These are phyloP conservation scores for Leccinum subspadiceum DNA, from an alignment of 1,284 basidiomycete species.

Conservation along the genomic window DNA sequence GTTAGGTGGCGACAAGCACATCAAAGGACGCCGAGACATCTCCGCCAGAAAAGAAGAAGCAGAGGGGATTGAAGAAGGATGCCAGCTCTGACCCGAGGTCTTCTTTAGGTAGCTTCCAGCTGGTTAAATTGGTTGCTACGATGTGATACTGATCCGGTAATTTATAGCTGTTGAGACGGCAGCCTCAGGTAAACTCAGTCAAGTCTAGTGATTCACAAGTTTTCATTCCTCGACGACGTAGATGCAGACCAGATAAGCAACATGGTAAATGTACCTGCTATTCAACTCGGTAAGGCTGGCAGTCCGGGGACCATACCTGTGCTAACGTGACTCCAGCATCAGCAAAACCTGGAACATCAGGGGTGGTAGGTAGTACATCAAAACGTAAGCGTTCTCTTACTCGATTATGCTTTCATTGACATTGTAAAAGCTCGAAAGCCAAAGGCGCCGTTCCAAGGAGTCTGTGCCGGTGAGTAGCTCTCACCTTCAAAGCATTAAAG, in stretches of 20 bases:
- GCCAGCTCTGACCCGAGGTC: background rate
- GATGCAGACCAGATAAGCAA: slow-evolving; percentile 1
- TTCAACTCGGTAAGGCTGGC: slow-evolving; percentile 15
- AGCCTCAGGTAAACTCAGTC: background rate
- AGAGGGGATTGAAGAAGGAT: slow-evolving; percentile 8
- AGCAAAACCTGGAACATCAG: background rate
- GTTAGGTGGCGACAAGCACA: slow-evolving; percentile 10
- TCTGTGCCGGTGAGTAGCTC: slow-evolving; percentile 25
- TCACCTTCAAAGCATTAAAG: slow-evolving; percentile 7
- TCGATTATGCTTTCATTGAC: slow-evolving; percentile 12
- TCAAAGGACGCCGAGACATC: background rate
- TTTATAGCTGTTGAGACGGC: slow-evolving; percentile 15
- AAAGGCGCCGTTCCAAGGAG: background rate
- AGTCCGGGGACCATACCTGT: background rate
- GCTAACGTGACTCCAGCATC: slow-evolving; percentile 6
- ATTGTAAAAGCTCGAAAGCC: slow-evolving; percentile 8
- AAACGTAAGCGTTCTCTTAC: slow-evolving; percentile 13
- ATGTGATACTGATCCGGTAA: background rate
- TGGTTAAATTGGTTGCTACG: background rate
- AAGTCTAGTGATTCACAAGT: background rate
- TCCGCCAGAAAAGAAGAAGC: slow-evolving; percentile 3
- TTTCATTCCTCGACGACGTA: slow-evolving; percentile 4
- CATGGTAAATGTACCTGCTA: background rate
- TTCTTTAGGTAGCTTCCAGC: slow-evolving; percentile 15
- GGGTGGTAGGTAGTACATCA: background rate